phyloP scores from a whole-genome alignment of 805 yeast genomes.

The Zygoascus tannicola region DNA sequence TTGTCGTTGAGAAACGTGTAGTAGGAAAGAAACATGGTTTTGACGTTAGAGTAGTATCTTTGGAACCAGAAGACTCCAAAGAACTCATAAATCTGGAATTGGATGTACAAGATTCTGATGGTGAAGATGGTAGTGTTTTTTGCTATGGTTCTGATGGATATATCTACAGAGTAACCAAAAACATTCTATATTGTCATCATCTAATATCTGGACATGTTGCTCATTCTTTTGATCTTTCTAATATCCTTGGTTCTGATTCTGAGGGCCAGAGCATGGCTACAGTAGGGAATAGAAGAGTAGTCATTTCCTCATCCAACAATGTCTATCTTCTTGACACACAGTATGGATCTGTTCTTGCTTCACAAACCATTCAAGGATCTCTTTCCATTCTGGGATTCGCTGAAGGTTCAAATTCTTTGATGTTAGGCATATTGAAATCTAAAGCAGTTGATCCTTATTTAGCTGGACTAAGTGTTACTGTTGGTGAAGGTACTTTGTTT shows the following conservation, averaged over 20 bases:
- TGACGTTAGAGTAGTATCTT: slow-evolving; percentile 16
- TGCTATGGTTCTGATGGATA: slow-evolving; percentile 10
- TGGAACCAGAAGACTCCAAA: slow-evolving; percentile 7
- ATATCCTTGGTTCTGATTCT: background rate
- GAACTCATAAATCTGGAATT: slow-evolving; percentile 7
- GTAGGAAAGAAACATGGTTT: slow-evolving; percentile 12
- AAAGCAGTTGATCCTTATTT: slow-evolving; percentile 9
- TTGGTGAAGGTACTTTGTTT: slow-evolving; percentile 58
- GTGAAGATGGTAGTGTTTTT: slow-evolving; percentile 8
- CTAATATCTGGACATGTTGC: slow-evolving; percentile 1
- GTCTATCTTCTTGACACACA: slow-evolving; percentile 1
- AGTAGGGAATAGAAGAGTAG: slow-evolving; percentile 1
- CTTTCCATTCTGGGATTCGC: background rate
- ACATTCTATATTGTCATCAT: slow-evolving; percentile 20
- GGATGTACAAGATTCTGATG: slow-evolving; percentile 4
- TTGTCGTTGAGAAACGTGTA: slow-evolving; percentile 12
- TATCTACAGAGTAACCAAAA: slow-evolving; percentile 10
- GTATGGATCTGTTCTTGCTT: slow-evolving; percentile 1
- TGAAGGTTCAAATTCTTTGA: background rate
- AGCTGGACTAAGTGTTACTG: slow-evolving; percentile 36
- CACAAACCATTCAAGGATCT: background rate
- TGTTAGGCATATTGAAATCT: slow-evolving; percentile 16
- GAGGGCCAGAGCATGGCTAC: slow-evolving; percentile 1
- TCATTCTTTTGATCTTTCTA: slow-evolving; percentile 2
- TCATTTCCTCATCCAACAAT: background rate